These are phyloP conservation scores for Hortiboletus rubellus DNA, from an alignment of 1,284 basidiomycete species.

Conservation along the genomic window DNA sequence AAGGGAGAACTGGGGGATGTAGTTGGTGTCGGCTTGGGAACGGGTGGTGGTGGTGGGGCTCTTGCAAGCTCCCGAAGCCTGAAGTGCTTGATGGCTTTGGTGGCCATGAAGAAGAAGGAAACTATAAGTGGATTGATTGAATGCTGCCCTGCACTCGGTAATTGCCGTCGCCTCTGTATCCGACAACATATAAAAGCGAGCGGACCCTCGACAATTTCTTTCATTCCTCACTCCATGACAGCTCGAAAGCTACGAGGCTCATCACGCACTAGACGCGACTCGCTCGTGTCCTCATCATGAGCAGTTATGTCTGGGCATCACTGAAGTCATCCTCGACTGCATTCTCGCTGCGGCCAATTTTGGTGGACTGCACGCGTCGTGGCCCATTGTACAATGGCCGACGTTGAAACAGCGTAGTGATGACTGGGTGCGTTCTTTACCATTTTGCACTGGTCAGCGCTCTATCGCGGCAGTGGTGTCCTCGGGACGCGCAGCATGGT, in stretches of 20 bases:
- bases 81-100: constrained; percentile 47
- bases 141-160: too few relatives aligned
- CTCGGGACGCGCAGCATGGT: too few relatives aligned
- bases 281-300: constrained; percentile 39
- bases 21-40: constrained; percentile 32
- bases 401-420: too few relatives aligned
- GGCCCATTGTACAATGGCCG: too few relatives aligned
- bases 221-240: constrained; percentile 29
- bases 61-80: constrained; percentile 45
- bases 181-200: background rate
- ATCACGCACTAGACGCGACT: constrained; percentile 40
- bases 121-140: too few relatives aligned
- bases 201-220: too few relatives aligned
- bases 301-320: constrained; percentile 57
- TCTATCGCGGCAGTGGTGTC: too few relatives aligned
- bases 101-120: constrained; percentile 22
- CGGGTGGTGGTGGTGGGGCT: constrained; percentile 34
- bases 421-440: too few relatives aligned
- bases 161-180: too few relatives aligned
- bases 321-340: constrained; percentile 44
- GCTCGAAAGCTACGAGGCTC: constrained; percentile 52
- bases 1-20: constrained; percentile 11
- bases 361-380: too few relatives aligned
- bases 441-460: too few relatives aligned
- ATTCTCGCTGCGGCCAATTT: constrained; percentile 44